phyloP scores from a whole-genome alignment of 148 eudicot species.

The Rhododendron griersonianum region DNA sequence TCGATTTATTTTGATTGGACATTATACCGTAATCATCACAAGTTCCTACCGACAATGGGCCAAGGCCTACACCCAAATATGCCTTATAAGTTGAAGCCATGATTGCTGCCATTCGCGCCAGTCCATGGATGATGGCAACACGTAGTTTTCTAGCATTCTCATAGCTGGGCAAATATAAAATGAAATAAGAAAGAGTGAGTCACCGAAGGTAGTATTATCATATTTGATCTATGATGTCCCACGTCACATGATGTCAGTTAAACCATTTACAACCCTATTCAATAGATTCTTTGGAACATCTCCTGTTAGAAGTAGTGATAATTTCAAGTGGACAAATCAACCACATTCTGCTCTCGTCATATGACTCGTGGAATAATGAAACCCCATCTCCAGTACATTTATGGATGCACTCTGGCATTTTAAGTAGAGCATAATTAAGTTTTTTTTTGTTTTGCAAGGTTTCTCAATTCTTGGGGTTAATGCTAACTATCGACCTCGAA shows the following conservation, averaged over 20 bases:
- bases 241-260: neutral
- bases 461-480: neutral
- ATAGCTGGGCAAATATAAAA: conserved; percentile 38
- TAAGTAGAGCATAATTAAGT: neutral
- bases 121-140: conserved; percentile 77
- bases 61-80: conserved; percentile 88
- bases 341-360: neutral
- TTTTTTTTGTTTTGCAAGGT: neutral
- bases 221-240: neutral
- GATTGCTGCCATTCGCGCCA: conserved; percentile 96
- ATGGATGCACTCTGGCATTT: neutral
- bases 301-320: neutral
- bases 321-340: neutral
- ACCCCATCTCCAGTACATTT: neutral
- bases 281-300: neutral
- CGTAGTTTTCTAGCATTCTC: conserved; percentile 76
- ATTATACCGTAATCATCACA: neutral
- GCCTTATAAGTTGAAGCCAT: conserved; percentile 97
- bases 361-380: conserved; percentile 3
- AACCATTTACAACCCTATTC: neutral
- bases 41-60: conserved; percentile 80
- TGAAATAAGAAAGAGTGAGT: conserved; percentile 1
- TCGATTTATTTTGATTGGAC: neutral
- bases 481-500: neutral
- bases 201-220: neutral